phyloP scores from a whole-genome alignment of 1,284 basidiomycete species.

The Ceratobasidium sp. region DNA sequence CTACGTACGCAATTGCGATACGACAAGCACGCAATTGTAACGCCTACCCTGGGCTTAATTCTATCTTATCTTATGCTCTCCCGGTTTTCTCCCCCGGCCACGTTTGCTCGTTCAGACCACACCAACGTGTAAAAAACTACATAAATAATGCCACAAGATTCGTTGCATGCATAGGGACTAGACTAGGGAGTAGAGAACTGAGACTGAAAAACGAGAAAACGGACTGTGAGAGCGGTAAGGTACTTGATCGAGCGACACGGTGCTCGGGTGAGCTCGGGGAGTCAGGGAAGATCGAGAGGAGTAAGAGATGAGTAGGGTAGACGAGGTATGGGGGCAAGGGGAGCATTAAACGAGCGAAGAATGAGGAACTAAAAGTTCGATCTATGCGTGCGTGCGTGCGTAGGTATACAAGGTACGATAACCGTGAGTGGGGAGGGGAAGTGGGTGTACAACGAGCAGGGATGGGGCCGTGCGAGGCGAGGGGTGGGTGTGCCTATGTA shows the following conservation, averaged over 20 bases:
- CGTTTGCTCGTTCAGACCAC: neutral
- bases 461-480: too few species aligned
- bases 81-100: too few species aligned
- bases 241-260: neutral
- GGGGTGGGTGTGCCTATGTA: too few species aligned
- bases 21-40: neutral
- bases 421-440: too few species aligned
- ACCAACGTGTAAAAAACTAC: constrained; percentile 18
- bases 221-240: neutral
- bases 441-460: constrained; percentile 7
- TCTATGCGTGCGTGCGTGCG: constrained; percentile 21
- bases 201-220: neutral
- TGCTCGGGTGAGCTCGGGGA: neutral
- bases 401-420: too few species aligned
- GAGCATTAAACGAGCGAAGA: neutral
- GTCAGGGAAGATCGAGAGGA: too few species aligned
- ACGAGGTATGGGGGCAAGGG: constrained; percentile 1
- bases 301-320: neutral
- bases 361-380: constrained; percentile 7
- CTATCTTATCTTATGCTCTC: too few species aligned
- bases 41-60: neutral
- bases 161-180: constrained; percentile 23
- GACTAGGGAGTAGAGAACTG: neutral
- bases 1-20: neutral
- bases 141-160: constrained; percentile 39